phyloP scores from a whole-genome alignment of 352 stramenopile genomes.

The Phytophthora aleatoria region DNA sequence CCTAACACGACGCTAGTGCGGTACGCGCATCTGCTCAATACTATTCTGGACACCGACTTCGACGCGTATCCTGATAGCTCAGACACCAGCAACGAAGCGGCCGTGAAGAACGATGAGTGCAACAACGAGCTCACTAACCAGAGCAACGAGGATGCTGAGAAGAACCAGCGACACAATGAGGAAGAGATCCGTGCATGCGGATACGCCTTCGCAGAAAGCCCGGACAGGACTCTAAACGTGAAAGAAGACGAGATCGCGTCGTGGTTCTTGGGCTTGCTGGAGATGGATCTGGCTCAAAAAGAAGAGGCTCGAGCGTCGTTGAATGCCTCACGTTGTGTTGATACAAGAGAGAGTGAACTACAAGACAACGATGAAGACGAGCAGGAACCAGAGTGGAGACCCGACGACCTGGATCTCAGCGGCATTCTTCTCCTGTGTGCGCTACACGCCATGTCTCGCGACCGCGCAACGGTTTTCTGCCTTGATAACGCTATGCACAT shows the following conservation, averaged over 20 bases:
- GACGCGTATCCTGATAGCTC: conserved; percentile 49
- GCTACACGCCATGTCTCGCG: conserved; percentile 77
- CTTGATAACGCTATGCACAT: conserved; percentile 90
- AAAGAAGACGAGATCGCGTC: conserved; percentile 73
- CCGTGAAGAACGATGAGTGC: not conserved
- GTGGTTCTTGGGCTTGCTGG: conserved; percentile 71
- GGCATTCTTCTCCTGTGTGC: conserved; percentile 81
- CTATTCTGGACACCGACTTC: conserved; percentile 76
- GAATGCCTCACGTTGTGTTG: conserved; percentile 4
- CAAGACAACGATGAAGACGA: conserved; percentile 33
- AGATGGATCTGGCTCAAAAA: conserved; percentile 60
- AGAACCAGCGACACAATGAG: conserved; percentile 26
- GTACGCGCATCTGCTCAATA: conserved; percentile 64
- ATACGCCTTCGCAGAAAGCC: conserved; percentile 28
- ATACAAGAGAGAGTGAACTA: conserved; percentile 12
- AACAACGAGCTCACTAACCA: conserved; percentile 31
- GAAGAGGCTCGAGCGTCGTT: conserved; percentile 28
- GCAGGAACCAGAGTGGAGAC: conserved; percentile 62
- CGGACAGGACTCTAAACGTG: conserved; percentile 38
- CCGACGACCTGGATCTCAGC: conserved; percentile 66
- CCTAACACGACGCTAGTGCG: conserved; percentile 73
- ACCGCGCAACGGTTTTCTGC: conserved; percentile 71
- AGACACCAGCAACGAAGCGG: conserved; percentile 24
- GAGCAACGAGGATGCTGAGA: conserved; percentile 27
- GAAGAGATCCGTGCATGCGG: conserved; percentile 28